Evolutionary conservation across 768 basidiomycete genomes (phyloP), one percentile per base, ranked within the genome.

Genomic region (Lactifluus piperatus): DNA sequence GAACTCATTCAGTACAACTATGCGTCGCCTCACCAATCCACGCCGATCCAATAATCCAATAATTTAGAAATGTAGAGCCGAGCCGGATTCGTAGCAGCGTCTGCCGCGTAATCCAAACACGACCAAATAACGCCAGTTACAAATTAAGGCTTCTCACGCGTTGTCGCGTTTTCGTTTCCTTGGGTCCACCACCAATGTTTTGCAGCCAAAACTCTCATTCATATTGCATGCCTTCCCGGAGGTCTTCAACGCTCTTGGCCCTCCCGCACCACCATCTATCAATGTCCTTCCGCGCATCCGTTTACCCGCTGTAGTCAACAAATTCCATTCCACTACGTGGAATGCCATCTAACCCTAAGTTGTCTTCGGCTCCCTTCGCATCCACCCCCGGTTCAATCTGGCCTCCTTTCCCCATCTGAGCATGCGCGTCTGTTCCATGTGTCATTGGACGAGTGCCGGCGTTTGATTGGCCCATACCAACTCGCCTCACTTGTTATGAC

Each of bases 291-390:
- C 62, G 39, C 37, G 3, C 60, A 32, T 45, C n/a, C 58, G 43
- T 54, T 51, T 36, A 14, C 37, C 54, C 50, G 49, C 18, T 47
- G 36, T 41, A 61, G 62, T 59, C 62, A 60, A 62, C 58, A 51
- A 45, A 48, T 55, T 48, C 44, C 54, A 56, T 63, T 56, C 58
- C 58, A 61, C 54, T 26, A 5, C 27, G 58, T 60, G 62, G 62
- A 47, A 51, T 63, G 62, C 39, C 52, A 63, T 63, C 61, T 62
- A 58, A 58, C 57, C 60, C 56, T 62, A 62, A 58, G 57, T 62
- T 29, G 24, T 49, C 32, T n/a, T 58, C 45, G 61, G 57, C 30
- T 47, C 22, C 56, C 30, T 62, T 39, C 39, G 26, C 52, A 50
- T 58, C 34, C 51, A 11, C 32, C 24, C n/a, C 54, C 30, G 36